Evolutionary conservation across 2,329 filamentous ascomycete genomes (phyloP).

Genomic region (Metarhizium guizhouense): DNA sequence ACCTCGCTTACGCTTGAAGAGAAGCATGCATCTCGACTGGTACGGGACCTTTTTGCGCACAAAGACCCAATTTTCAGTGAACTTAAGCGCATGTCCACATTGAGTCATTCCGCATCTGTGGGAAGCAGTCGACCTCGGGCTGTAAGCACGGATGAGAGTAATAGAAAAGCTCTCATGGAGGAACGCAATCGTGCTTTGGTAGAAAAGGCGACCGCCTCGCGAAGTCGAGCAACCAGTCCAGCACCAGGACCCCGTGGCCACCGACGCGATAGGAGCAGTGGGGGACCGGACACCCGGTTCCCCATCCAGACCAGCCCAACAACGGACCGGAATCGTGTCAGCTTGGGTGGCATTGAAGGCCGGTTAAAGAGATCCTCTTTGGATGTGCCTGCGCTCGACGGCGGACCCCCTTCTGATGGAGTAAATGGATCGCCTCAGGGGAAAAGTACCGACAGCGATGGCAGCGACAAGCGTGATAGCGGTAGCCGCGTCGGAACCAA

Average conservation of each 20-base stretch:
- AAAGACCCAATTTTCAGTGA: constrained; percentile 95
- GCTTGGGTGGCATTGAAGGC: constrained; percentile 35
- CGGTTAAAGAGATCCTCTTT: constrained; percentile 57
- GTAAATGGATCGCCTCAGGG: constrained; percentile 31
- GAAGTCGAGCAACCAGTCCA: constrained; percentile 68
- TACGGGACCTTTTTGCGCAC: constrained; percentile 85
- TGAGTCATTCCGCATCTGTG: constrained; percentile 54
- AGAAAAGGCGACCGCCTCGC: constrained; percentile 51
- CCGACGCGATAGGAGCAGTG: constrained; percentile 71
- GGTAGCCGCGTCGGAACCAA: constrained; percentile 35
- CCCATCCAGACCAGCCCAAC: constrained; percentile 66
- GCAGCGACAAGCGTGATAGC: constrained; percentile 54
- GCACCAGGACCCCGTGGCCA: constrained; percentile 54
- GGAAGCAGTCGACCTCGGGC: constrained; percentile 61
- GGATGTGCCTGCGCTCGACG: constrained; percentile 63
- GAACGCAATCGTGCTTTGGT: constrained; percentile 80
- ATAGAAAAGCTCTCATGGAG: constrained; percentile 87
- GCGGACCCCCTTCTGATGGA: constrained; percentile 28
- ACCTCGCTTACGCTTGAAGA: constrained; percentile 93
- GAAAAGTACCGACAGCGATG: constrained; percentile 15
- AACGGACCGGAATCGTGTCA: constrained; percentile 41
- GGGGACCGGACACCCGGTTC: constrained; percentile 69
- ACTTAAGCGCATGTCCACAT: constrained; percentile 77
- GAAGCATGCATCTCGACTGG: constrained; percentile 80
- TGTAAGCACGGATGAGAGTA: constrained; percentile 92